Percentiles rank a stretch among this genome's conserved stretches.
Conservation (phyloP, 2,329 filamentous ascomycete genomes). For the Colletotrichum orchidophilum region DNA sequence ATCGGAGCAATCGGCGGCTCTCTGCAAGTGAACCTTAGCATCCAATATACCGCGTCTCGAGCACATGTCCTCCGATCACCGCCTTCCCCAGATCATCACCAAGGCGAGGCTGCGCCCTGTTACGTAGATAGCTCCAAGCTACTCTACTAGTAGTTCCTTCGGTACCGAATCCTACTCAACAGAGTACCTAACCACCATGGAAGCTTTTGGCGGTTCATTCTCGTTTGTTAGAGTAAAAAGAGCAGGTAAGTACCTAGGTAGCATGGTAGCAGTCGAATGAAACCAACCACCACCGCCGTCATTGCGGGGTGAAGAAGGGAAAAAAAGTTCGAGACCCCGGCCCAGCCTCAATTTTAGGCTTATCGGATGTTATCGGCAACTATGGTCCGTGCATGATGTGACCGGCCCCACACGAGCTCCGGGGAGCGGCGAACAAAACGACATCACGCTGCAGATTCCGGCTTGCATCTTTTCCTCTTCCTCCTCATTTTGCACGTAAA, state of each 20-base stretch:
- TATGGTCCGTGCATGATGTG: not conserved
- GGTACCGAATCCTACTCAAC: too few species aligned
- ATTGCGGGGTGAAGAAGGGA: slow-evolving; percentile 30
- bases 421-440: not conserved
- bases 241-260: too few species aligned
- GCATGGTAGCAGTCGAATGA: too few species aligned
- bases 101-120: not conserved
- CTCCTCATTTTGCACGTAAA: too few species aligned
- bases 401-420: slow-evolving; percentile 19
- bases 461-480: not conserved
- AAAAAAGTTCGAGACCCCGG: slow-evolving; percentile 3
- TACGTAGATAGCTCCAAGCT: not conserved
- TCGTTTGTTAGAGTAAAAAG: too few species aligned
- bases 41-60: not conserved
- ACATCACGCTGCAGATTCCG: not conserved
- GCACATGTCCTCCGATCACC: too few species aligned
- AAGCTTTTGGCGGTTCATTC: too few species aligned
- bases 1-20: not conserved
- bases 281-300: slow-evolving; percentile 15
- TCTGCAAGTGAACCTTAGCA: too few species aligned
- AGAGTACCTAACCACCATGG: not conserved
- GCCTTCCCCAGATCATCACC: too few species aligned
- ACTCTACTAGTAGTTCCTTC: too few species aligned
- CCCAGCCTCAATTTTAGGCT: not conserved
- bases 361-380: slow-evolving; percentile 16